These are phyloP conservation scores for Paspalum notatum DNA, from an alignment of 176 grass and related monocot genomes.

Conservation along the genomic window DNA sequence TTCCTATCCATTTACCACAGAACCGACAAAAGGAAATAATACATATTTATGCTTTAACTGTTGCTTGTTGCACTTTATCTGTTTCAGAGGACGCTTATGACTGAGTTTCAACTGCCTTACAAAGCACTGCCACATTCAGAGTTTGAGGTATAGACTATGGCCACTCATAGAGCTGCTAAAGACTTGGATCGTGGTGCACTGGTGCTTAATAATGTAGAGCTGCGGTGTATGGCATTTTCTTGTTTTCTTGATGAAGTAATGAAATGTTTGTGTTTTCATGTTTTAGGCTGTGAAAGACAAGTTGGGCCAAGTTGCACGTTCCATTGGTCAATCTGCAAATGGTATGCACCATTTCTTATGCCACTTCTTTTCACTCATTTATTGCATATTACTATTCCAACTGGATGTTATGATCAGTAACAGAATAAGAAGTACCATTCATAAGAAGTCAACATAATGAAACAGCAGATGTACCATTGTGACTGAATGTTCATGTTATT, in stretches of 20 bases:
- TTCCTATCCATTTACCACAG: conserved; percentile 27
- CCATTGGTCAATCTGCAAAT: conserved; percentile 64
- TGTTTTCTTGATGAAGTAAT: conserved; percentile 11
- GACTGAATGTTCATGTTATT: not conserved
- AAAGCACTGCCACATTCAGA: conserved; percentile 80
- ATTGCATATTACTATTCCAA: not conserved
- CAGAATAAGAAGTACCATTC: conserved; percentile 11
- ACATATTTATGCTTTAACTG: conserved; percentile 30
- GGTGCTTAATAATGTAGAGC: not conserved
- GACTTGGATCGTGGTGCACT: conserved; percentile 29
- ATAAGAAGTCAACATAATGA: not conserved
- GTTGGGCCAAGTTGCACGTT: conserved; percentile 88
- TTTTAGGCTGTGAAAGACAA: conserved; percentile 86
- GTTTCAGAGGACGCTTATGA: conserved; percentile 80
- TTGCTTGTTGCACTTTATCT: conserved; percentile 24
- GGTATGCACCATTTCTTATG: conserved; percentile 49
- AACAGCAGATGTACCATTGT: not conserved
- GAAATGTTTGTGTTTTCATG: conserved; percentile 39
- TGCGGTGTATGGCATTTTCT: not conserved
- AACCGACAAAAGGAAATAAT: not conserved
- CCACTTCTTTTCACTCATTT: not conserved
- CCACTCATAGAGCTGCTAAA: conserved; percentile 18
- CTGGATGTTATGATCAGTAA: conserved; percentile 5
- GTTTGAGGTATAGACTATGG: conserved; percentile 70
- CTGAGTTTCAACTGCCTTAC: conserved; percentile 86